Evolutionary conservation across 2,329 filamentous ascomycete species (phyloP).

Genomic region (Penicillium sp.): DNA sequence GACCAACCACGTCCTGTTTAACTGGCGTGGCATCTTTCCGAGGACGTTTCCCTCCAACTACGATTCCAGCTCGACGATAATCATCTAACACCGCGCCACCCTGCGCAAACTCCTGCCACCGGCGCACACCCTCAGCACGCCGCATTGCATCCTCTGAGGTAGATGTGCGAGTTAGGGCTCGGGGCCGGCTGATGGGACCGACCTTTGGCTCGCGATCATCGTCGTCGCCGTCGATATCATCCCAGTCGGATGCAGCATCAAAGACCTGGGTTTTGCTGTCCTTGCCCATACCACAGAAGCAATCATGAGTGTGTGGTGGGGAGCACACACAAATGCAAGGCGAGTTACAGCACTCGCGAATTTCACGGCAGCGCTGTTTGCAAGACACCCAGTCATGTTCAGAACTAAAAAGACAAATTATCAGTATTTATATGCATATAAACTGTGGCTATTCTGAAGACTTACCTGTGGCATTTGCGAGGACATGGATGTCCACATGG

Average conservation of each 20-base stretch:
- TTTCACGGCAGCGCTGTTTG: background rate
- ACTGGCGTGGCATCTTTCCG: background rate
- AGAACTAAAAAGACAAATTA: background rate
- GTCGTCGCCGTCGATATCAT: background rate
- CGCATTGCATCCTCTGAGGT: background rate
- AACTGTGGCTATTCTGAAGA: background rate
- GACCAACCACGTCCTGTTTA: background rate
- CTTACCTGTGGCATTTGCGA: constrained; percentile 53
- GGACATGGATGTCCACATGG: constrained; percentile 54
- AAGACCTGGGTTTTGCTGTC: background rate
- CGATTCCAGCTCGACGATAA: background rate
- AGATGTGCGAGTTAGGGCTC: background rate
- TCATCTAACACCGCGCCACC: background rate
- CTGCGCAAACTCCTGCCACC: background rate
- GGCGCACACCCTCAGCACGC: background rate
- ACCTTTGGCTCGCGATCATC: too few species aligned
- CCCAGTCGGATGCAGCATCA: background rate
- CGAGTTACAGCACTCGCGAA: background rate
- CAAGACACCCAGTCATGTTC: background rate
- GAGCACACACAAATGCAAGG: background rate
- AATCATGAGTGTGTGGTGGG: background rate
- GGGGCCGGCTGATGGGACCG: background rate
- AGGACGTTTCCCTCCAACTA: background rate
- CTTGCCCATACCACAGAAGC: background rate
- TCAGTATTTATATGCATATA: background rate